Evolutionary conservation across 495 filamentous ascomycete species (phyloP).

Genomic region (Penicillium canescens): DNA sequence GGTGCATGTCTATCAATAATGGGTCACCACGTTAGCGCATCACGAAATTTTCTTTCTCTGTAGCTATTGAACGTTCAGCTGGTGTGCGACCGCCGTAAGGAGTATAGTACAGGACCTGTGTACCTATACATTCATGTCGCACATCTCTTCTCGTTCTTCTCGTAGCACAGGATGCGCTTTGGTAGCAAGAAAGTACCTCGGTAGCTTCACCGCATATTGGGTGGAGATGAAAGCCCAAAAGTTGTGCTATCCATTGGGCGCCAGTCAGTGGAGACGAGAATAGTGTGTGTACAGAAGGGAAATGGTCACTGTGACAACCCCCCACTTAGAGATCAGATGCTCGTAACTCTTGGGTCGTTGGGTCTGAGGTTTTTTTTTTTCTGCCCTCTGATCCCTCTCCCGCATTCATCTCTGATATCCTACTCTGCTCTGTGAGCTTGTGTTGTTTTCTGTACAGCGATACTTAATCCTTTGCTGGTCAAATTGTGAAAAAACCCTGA

Average conservation of each 20-base stretch:
- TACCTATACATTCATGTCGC: not conserved
- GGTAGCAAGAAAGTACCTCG: not conserved
- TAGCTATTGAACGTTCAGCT: not conserved
- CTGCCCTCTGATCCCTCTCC: not conserved
- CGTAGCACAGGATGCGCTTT: not conserved
- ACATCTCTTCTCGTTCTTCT: not conserved
- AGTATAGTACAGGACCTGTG: too few relatives aligned
- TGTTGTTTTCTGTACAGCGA: slow-evolving; percentile 6
- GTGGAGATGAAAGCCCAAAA: slow-evolving; percentile 1
- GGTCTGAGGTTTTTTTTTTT: slow-evolving; percentile 1
- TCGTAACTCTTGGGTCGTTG: not conserved
- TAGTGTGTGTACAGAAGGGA: not conserved
- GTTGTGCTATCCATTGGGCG: not conserved
- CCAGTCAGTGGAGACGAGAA: not conserved
- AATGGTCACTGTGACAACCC: slow-evolving; percentile 13
- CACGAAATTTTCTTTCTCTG: not conserved
- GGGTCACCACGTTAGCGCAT: slow-evolving; percentile 5
- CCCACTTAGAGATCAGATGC: slow-evolving; percentile 1
- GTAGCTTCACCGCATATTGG: slow-evolving; percentile 12
- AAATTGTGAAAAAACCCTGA: slow-evolving; percentile 5
- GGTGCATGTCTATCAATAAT: not conserved
- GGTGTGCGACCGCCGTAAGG: not conserved
- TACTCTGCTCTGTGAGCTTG: slow-evolving; percentile 7
- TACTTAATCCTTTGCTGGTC: slow-evolving; percentile 12
- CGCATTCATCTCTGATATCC: slow-evolving; percentile 4